Base-by-base conservation (phyloP, 306 rosid genomes). In the Abrus pulchellus region DNA sequence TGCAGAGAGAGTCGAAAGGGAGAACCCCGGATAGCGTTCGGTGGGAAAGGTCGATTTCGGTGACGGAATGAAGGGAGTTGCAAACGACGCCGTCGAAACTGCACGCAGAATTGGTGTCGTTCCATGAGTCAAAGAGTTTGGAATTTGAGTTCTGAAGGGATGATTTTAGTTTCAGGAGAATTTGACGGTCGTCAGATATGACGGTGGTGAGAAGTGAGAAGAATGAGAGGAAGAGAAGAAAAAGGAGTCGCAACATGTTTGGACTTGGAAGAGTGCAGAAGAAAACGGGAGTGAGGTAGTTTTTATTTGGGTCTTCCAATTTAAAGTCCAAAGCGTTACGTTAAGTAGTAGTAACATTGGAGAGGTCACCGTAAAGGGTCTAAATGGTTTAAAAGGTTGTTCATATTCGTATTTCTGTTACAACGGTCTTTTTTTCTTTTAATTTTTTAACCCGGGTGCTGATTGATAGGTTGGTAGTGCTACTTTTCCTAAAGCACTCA, bases 1-100 rank as follows among this genome's bases (percentile, higher is more conserved):
- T 77, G 87, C 99, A 95, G 70, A 96, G 78, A 6, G 91, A 79
- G 79, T 89, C 85, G 1, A 90, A 33, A 3, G 97, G 97, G 57
- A 93, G 83, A 52, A 49, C 34, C 28, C 99, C 99, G 0, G 92
- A 73, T 0, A 96, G 85, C 0, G 28, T 73, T 34, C 50, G 69
- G 6, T 72, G 1, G 11, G 98, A 85, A 6, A 96, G 93, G 38
- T 92, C 79, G 64, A 96, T 90, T 78, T 76, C 93, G 2, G 62
- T 52, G 11, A 96, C 92, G 3, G 75, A 85, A 2, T 63, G 56
- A 0, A 43, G 4, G 11, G 84, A 40, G 48, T 87, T 72, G 87
- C 99, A 96, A 1, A 82, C 52, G 36, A 96, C 50, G 33, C 99
- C 99, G 5, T 59, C 0, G 83, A 96, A 96, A 3, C 3, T 61